A percentile compares a stretch with the other conserved stretches of the same genome.
These are phyloP conservation scores for Benincasa hispida DNA, from an alignment of 306 rosid genomes.

Conservation along the genomic window DNA sequence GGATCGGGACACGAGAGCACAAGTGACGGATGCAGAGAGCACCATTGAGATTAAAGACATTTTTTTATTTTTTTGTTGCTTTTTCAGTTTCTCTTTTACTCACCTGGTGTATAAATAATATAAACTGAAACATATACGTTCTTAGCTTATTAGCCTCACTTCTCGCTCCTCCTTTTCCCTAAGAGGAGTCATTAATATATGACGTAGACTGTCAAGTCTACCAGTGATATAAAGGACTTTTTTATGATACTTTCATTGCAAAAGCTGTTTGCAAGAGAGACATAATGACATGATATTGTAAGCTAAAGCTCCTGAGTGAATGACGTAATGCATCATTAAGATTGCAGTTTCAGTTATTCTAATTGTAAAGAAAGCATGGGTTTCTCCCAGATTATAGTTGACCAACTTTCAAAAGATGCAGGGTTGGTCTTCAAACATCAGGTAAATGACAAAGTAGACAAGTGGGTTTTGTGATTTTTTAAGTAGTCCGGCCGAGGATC, in stretches of 20 bases:
- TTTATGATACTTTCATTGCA: background rate
- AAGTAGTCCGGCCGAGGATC: constrained; percentile 3
- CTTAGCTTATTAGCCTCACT: background rate
- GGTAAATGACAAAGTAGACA: background rate
- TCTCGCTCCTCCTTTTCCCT: background rate
- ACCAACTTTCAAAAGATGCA: background rate
- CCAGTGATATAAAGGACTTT: background rate
- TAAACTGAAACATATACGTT: background rate
- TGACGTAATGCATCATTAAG: background rate
- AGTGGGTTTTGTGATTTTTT: background rate
- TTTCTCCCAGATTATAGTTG: background rate
- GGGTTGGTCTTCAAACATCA: background rate
- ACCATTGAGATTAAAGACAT: constrained; percentile 30
- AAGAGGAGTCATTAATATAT: background rate
- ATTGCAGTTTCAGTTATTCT: background rate
- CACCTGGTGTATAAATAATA: constrained; percentile 4
- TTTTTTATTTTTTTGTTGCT: background rate
- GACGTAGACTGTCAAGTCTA: background rate
- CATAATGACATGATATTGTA: background rate
- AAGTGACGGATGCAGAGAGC: constrained; percentile 18
- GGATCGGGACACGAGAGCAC: constrained; percentile 31
- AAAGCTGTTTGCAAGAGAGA: background rate
- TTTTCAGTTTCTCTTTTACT: background rate
- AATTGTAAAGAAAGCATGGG: background rate
- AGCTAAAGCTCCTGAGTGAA: background rate